These are phyloP conservation scores for Trifolium repens DNA, from an alignment of 306 rosid genomes.

Conservation along the genomic window DNA sequence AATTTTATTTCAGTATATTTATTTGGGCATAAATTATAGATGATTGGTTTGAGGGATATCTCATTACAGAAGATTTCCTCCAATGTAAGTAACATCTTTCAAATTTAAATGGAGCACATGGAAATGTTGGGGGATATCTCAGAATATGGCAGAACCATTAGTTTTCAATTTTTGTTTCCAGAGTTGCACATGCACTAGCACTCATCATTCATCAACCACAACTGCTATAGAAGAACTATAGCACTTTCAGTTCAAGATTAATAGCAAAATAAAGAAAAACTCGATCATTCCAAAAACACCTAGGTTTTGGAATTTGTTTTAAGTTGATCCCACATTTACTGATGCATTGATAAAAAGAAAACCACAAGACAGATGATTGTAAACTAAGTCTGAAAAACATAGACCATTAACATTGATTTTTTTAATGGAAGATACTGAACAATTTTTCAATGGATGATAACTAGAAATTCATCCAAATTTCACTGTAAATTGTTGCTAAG, in stretches of 20 bases:
- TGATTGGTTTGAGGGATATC: no score
- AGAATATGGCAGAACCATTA: conserved; percentile 53
- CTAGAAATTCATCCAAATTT: conserved; percentile 28
- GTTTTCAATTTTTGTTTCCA: conserved; percentile 28
- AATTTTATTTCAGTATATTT: no score
- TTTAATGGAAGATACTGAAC: not conserved
- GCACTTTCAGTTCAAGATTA: conserved; percentile 1
- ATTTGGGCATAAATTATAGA: no score
- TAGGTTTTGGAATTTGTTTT: not conserved
- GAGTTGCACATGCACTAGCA: conserved; percentile 12
- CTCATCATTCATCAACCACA: not conserved
- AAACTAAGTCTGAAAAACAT: not conserved
- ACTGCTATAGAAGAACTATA: conserved; percentile 5
- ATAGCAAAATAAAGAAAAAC: not conserved
- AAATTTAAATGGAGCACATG: no score
- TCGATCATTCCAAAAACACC: not conserved
- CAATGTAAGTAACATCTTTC: no score
- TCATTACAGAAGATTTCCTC: no score
- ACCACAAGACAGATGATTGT: not conserved
- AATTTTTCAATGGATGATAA: conserved; percentile 8
- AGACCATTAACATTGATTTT: conserved; percentile 9
- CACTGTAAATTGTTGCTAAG: conserved; percentile 6
- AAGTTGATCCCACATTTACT: not conserved
- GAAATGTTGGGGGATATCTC: not conserved
- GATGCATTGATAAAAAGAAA: conserved; percentile 9